Percentiles rank a stretch among this genome's conserved stretches.
Evolutionary conservation across 2,329 filamentous ascomycete genomes (phyloP).

Genomic region (Hypocrella siamensis): DNA sequence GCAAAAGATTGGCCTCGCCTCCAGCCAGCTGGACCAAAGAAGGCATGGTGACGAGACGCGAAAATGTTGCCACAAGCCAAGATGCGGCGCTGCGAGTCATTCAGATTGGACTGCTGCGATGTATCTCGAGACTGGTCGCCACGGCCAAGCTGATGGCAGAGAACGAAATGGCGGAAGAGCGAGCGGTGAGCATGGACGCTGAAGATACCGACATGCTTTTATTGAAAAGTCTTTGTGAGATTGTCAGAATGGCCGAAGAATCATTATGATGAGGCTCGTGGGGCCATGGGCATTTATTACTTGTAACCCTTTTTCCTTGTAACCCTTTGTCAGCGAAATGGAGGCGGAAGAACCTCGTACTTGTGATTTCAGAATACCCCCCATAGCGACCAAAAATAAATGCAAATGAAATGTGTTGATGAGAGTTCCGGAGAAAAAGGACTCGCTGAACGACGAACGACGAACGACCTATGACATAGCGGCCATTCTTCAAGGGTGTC

Average conservation of each 20-base stretch:
- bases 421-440: no score
- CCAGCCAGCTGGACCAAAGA: conserved; percentile 13
- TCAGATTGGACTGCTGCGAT: conserved; percentile 31
- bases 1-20: conserved; percentile 12
- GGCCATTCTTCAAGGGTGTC: no score
- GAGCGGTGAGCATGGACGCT: conserved; percentile 13
- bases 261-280: no score
- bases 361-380: no score
- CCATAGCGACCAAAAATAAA: no score
- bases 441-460: no score
- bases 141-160: conserved; percentile 26
- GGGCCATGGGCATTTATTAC: no score
- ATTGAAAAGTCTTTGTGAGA: conserved; percentile 25
- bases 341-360: no score
- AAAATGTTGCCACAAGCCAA: conserved; percentile 8
- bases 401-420: no score
- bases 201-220: conserved; percentile 20
- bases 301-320: no score
- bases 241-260: conserved; percentile 23
- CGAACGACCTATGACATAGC: no score
- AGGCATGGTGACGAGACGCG: conserved; percentile 8
- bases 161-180: conserved; percentile 12
- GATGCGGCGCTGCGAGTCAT: conserved; percentile 26
- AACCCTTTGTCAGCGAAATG: no score
- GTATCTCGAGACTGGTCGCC: conserved; percentile 32